Conservation (phyloP, 2,329 filamentous ascomycete genomes). For the Botrytis paeoniae region DNA sequence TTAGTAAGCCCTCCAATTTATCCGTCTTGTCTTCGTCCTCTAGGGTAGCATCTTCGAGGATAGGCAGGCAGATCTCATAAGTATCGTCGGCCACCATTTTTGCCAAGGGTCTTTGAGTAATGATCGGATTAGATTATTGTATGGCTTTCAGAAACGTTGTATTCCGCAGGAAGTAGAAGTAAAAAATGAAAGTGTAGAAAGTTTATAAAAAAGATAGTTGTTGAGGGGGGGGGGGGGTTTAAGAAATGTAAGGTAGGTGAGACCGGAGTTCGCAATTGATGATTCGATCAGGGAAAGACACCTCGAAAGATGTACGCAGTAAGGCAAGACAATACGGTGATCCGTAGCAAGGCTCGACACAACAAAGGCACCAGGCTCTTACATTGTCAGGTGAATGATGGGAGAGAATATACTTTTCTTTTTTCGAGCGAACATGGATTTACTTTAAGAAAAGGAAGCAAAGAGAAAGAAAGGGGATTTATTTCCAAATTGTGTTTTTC, state of each 20-base stretch:
- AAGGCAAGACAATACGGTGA: conserved; percentile 18
- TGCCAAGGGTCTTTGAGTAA: conserved; percentile 5
- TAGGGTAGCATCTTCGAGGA: conserved; percentile 76
- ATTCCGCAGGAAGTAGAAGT: conserved; percentile 2
- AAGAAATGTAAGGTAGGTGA: conserved; percentile 13
- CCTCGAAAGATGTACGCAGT: not conserved
- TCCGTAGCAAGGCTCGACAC: conserved; percentile 19
- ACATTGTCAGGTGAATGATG: conserved; percentile 29
- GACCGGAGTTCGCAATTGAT: conserved; percentile 20
- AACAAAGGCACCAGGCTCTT: conserved; percentile 33
- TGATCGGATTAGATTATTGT: conserved; percentile 14
- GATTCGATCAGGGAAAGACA: conserved; percentile 20
- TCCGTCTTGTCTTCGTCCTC: conserved; percentile 97
- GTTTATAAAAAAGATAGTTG: not conserved
- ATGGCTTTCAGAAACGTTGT: not conserved
- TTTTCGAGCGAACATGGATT: not conserved
- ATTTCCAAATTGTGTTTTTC: conserved; percentile 1
- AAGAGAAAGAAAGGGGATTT: conserved; percentile 10
- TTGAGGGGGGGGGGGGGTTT: not conserved
- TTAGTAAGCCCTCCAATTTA: conserved; percentile 80
- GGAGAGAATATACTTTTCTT: not conserved
- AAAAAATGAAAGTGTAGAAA: not conserved
- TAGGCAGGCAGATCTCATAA: conserved; percentile 85
- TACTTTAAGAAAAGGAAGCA: not conserved
- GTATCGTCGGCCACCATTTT: conserved; percentile 88